Conservation (phyloP, 2,329 filamentous ascomycete species). For the Raffaelea arxii region DNA sequence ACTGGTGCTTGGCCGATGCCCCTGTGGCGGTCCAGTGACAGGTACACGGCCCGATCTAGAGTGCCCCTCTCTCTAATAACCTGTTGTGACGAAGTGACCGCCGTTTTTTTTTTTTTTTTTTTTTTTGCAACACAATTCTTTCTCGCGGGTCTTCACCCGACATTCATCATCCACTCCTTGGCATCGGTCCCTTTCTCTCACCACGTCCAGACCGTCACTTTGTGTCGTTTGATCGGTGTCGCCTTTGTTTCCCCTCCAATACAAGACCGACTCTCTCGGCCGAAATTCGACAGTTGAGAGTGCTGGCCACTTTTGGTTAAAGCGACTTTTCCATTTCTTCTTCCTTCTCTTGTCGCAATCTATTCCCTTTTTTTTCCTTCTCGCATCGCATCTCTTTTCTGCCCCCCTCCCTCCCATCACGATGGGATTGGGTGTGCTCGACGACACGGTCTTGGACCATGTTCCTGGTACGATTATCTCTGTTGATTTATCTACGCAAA, state of each 20-base stretch:
- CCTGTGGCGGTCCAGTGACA: too few relatives aligned
- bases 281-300: not conserved
- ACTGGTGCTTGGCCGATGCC: too few relatives aligned
- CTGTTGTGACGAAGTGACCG: too few relatives aligned
- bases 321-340: not conserved
- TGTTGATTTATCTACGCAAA: not conserved
- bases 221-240: too few relatives aligned
- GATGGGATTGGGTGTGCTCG: constrained; percentile 67
- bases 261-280: not conserved
- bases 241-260: too few relatives aligned
- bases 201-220: too few relatives aligned
- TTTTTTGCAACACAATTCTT: not conserved
- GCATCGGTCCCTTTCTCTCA: too few relatives aligned
- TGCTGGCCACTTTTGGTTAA: too few relatives aligned
- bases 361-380: not conserved
- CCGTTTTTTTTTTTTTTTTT: not conserved
- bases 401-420: not conserved
- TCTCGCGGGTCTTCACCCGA: not conserved
- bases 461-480: constrained; percentile 55
- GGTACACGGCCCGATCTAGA: too few relatives aligned
- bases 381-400: not conserved
- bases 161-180: too few relatives aligned
- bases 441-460: constrained; percentile 54
- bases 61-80: too few relatives aligned
- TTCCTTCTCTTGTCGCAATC: not conserved